phyloP scores from a whole-genome alignment of 768 basidiomycete genomes.

The Panellus pusillus region DNA sequence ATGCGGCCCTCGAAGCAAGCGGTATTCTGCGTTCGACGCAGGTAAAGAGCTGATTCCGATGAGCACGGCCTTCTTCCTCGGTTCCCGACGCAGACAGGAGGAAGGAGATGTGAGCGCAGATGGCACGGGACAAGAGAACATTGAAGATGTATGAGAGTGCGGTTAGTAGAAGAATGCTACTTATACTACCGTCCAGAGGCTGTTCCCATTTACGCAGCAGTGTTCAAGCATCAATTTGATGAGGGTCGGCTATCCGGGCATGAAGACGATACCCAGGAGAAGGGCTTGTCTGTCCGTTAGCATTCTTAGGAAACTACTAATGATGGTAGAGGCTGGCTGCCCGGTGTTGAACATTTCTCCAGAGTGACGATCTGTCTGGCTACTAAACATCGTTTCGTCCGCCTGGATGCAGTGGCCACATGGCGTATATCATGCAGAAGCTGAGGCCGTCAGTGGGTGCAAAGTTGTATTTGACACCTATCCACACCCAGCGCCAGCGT shows the following conservation, averaged over 20 bases:
- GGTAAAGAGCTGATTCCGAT: constrained; percentile 16
- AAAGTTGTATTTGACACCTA: too few species aligned
- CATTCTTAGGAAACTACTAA: not conserved
- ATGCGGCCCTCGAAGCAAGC: constrained; percentile 9
- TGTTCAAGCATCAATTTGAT: not conserved
- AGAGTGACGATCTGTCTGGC: constrained; percentile 3
- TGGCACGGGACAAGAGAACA: not conserved
- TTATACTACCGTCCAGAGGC: not conserved
- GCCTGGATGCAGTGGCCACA: too few species aligned
- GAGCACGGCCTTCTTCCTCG: constrained; percentile 15
- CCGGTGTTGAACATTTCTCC: not conserved
- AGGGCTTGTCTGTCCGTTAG: not conserved
- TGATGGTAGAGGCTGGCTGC: not conserved
- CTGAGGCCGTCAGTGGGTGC: too few species aligned
- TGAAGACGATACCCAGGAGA: too few species aligned
- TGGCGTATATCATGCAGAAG: too few species aligned
- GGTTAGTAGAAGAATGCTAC: not conserved
- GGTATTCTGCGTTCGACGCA: not conserved
- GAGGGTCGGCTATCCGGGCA: not conserved
- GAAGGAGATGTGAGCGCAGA: not conserved
- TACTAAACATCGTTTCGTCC: too few species aligned
- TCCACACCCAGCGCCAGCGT: too few species aligned
- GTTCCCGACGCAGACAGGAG: constrained; percentile 1
- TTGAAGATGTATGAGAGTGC: not conserved
- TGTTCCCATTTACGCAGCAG: not conserved